Evolutionary conservation across 768 basidiomycete species (phyloP), one percentile per base, ranked within the genome.

Genomic region (Pleurotus tuoliensis): DNA sequence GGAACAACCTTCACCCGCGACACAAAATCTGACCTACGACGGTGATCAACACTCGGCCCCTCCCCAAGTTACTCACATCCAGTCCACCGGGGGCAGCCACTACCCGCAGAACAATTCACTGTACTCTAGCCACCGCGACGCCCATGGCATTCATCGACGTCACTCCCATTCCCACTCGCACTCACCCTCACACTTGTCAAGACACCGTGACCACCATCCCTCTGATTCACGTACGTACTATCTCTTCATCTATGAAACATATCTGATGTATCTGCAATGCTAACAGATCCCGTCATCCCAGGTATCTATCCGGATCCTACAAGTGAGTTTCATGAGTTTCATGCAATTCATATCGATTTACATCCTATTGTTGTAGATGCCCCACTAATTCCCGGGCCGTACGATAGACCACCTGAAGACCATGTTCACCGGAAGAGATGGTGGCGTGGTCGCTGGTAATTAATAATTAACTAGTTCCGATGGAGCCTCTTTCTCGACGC

Each of bases 1-100:
- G 15, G 78, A 82, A 56, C 81, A 82, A 58, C 61, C 67, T 38
- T 41, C 51, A 11, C 37, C 51, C 9, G 15, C 51, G 18, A 25
- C 41, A 43, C 41, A n/a, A 44, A 16, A 16, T 1, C 39, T 53
- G 9, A n/a, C 38, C 15, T 53, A 53, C 24, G 51, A 53, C 18
- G 38, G 34, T 25, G 50, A 18, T 39, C 50, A 52, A 52, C 37
- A 38, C 7, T 20, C 39, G 24, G 38, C 51, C 11, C 51, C 51
- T 53, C 51, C 51, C 12, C 51, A n/a, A 22, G 51, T 53, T 53
- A 39, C 37, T 18, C 51, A 53, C 22, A 53, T 53, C 7, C 51
- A 53, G 39, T 53, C 51, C 27, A 53, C 51, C 25, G 51, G 51
- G 15, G 51, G 51, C 2, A 53, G 51, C 11, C 51, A 53, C 39